Evolutionary conservation across 2,329 filamentous ascomycete species (phyloP).

Genomic region (Coccinonectria pachysandricola): DNA sequence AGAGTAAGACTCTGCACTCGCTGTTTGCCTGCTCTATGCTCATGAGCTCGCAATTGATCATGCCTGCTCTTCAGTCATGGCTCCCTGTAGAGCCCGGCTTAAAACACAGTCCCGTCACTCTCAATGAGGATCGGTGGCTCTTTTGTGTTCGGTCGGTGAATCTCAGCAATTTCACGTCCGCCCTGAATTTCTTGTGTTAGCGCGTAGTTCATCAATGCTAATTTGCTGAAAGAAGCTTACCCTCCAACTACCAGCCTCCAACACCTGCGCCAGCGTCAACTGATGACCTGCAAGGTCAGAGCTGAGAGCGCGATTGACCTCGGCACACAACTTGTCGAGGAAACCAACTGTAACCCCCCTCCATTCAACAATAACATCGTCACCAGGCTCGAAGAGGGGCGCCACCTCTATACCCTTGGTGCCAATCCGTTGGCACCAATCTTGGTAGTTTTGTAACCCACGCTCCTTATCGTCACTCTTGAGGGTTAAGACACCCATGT

Average conservation of each 20-base stretch:
- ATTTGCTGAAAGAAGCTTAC: slow-evolving; percentile 46
- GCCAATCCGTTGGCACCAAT: slow-evolving; percentile 62
- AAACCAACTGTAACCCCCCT: slow-evolving; percentile 52
- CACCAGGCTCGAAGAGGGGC: slow-evolving; percentile 47
- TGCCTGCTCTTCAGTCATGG: too few species aligned
- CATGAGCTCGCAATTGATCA: too few species aligned
- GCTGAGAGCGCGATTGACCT: slow-evolving; percentile 54
- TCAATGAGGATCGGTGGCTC: slow-evolving; percentile 93
- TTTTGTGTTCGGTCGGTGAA: slow-evolving; percentile 90
- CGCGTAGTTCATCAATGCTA: neutral
- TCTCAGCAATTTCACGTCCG: slow-evolving; percentile 89
- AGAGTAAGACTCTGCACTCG: too few species aligned
- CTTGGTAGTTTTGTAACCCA: slow-evolving; percentile 52
- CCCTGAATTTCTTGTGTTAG: slow-evolving; percentile 49
- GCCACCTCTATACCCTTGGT: slow-evolving; percentile 48
- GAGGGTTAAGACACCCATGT: slow-evolving; percentile 70
- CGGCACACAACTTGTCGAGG: slow-evolving; percentile 41
- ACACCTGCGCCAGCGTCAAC: slow-evolving; percentile 73
- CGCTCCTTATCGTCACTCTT: slow-evolving; percentile 60
- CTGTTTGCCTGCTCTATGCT: too few species aligned
- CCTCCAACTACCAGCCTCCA: slow-evolving; percentile 98
- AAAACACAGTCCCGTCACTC: slow-evolving; percentile 94
- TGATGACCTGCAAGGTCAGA: slow-evolving; percentile 56
- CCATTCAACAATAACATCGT: slow-evolving; percentile 57
- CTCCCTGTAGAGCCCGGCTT: too few species aligned